Base-by-base conservation (phyloP, 2,329 filamentous ascomycete genomes). In the Alternaria infectoria region DNA sequence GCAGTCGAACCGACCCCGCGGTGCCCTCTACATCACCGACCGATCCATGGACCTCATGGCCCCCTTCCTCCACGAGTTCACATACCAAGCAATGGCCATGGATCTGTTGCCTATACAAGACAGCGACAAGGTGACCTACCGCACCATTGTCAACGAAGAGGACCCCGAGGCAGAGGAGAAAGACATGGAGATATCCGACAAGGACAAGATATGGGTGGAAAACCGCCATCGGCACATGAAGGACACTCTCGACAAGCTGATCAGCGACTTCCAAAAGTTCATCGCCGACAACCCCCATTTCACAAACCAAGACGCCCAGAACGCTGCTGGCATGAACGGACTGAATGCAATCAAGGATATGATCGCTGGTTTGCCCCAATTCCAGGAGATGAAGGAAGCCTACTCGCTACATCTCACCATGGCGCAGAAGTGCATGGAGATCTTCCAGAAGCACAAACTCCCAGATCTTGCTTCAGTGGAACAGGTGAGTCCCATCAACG, bases 151-250 rank as follows among this genome's bases (percentile, higher is more conserved):
- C 66, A 96, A 97, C 68, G 88, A 93, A 71, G 92, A 91, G 10
- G 85, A 87, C 4, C 81, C 84, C 0, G 88, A 90, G 45, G 87
- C 90, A 26, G 89, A 96, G 77, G 88, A 92, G 64, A 97, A 96
- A 78, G 94, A 97, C 47, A 91, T 97, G 86, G 93, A 97, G 72
- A 91, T 99, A 52, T 86, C 86, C 30, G 96, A 99, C 69, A 91
- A 93, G 73, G 96, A 99, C 82, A 91, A 90, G 77, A 92, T 99
- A 50, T 99, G 96, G 96, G 90, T 97, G 23, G 92, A 96, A 64
- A 97, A 97, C 76, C 88, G 96, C 58, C 96, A 99, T 81, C 87
- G 89, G 56, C 96, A 99, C 81, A 99, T 99, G 96, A 97, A 97
- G 79, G 94, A 98, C 78, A 96, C 96, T 4, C 94, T 98, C 72